Evolutionary conservation across 1,284 basidiomycete genomes (phyloP).

Genomic region (Porodaedalea pini): DNA sequence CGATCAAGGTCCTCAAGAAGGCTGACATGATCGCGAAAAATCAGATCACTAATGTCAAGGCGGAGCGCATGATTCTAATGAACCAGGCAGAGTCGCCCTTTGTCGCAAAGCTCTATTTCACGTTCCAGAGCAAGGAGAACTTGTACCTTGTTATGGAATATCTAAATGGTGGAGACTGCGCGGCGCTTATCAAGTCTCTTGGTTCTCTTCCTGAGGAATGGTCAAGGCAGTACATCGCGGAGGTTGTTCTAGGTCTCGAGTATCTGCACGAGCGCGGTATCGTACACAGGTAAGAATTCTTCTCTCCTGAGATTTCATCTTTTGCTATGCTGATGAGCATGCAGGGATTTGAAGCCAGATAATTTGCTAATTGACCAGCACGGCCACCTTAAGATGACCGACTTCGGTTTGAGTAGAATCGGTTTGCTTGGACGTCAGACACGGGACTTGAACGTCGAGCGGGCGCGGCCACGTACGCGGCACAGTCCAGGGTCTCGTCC

Average conservation of each 20-base stretch:
- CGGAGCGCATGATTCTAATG: slow-evolving; percentile 99
- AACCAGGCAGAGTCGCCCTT: slow-evolving; percentile 99
- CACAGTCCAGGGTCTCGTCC: slow-evolving; percentile 69
- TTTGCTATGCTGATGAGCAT: slow-evolving; percentile 6
- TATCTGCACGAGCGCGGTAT: slow-evolving; percentile 93
- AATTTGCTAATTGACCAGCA: slow-evolving; percentile 95
- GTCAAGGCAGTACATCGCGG: slow-evolving; percentile 95
- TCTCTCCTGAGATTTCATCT: neutral
- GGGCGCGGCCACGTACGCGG: slow-evolving; percentile 48
- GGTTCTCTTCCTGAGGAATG: slow-evolving; percentile 94
- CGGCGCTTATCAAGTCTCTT: slow-evolving; percentile 93
- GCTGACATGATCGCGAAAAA: slow-evolving; percentile 99
- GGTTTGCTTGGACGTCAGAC: slow-evolving; percentile 97
- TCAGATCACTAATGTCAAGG: slow-evolving; percentile 99
- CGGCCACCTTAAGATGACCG: slow-evolving; percentile 95
- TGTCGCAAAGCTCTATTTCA: slow-evolving; percentile 97
- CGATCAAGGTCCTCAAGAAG: slow-evolving; percentile 99
- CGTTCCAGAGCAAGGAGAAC: slow-evolving; percentile 99
- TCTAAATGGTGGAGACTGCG: slow-evolving; percentile 95
- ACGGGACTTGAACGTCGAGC: slow-evolving; percentile 61
- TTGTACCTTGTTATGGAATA: slow-evolving; percentile 99
- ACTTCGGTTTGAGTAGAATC: slow-evolving; percentile 96
- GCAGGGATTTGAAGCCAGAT: slow-evolving; percentile 95
- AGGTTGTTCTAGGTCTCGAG: slow-evolving; percentile 92
- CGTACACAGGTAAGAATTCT: slow-evolving; percentile 85